Evolutionary conservation across 192 early-diverging fungal genomes (phyloP).

Genomic region (Funneliformis mosseae): DNA sequence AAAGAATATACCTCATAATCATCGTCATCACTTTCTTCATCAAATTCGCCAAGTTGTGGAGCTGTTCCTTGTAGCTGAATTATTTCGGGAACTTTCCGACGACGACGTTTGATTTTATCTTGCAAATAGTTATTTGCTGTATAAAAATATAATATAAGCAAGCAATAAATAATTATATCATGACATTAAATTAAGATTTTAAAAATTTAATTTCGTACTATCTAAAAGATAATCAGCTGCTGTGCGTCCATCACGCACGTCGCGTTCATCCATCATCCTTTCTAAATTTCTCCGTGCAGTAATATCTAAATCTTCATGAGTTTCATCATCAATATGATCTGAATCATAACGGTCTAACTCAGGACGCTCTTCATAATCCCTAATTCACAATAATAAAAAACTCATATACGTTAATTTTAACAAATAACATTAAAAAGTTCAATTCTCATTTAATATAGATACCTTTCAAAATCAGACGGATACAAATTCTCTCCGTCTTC

Average conservation of each 20-base stretch:
- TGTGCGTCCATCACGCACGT: constrained; percentile 76
- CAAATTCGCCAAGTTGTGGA: background rate
- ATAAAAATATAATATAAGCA: background rate
- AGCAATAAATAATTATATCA: background rate
- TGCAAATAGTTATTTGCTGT: background rate
- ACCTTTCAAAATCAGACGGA: constrained; percentile 80
- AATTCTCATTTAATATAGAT: constrained; percentile 28
- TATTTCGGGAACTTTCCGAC: background rate
- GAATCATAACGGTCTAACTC: constrained; percentile 78
- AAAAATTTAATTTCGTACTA: constrained; percentile 40
- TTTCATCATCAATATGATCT: constrained; percentile 82
- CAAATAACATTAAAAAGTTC: background rate
- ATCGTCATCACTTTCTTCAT: background rate
- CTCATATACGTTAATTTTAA: too few species aligned
- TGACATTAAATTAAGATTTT: background rate
- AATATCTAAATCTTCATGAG: constrained; percentile 73
- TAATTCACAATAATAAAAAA: constrained; percentile 35
- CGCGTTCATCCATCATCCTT: constrained; percentile 76
- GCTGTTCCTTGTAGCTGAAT: background rate
- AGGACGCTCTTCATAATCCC: constrained; percentile 81
- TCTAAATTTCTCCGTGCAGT: constrained; percentile 74
- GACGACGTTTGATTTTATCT: background rate
- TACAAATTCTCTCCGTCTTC: constrained; percentile 91
- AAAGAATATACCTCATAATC: background rate
- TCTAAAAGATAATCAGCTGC: constrained; percentile 90